Base-by-base conservation (phyloP, 164 flowering plant species). In the Magnolia changhungtana region DNA sequence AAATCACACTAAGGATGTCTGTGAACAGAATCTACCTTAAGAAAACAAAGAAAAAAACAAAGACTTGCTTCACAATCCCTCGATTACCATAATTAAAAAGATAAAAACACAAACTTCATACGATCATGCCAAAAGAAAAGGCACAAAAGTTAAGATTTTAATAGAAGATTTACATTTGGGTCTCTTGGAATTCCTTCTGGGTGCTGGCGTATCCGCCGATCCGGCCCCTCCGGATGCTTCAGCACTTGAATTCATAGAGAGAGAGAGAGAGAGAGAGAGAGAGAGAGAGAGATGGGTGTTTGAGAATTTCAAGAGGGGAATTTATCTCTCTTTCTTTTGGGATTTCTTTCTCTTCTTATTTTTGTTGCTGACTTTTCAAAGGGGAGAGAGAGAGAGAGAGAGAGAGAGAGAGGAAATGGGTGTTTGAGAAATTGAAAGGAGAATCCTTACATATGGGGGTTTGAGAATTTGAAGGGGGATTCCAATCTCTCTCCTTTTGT, bases 171-270 rank as follows among this genome's bases (percentile, higher is more conserved):
- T 18, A 82, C 84, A 82, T 71, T 76, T 79, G 23, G 84, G 84
- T 67, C 78, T 79, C 80, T 82, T 82, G 50, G 84, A 79, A 71
- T 79, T 79, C 74, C 84, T 75, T 65, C 67, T 79, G 18, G 84
- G 50, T 16, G 78, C 80, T n/a, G 69, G 13, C 50, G 81, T n/a
- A 75, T 81, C 80, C 21, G 72, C 6, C 20, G 77, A 49, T 75
- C 76, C 81, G 49, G 69, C 75, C 11, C 20, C 55, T 65, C 72
- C 76, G 7, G 29, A 37, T 31, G 51, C 74, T 7, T 68, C 63
- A 67, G 72, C 77, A 65, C 61, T 63, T 63, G 49, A 55, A 80
- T 76, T 82, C 83, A 76, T 58, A 9, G 52, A 4, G 8, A 64
- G 0, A 18, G 23, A 70, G 8, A 50, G 2, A 20, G 55, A 70